Evolutionary conservation across 257 asterid species (phyloP).

Genomic region (Forsythia viridissima): DNA sequence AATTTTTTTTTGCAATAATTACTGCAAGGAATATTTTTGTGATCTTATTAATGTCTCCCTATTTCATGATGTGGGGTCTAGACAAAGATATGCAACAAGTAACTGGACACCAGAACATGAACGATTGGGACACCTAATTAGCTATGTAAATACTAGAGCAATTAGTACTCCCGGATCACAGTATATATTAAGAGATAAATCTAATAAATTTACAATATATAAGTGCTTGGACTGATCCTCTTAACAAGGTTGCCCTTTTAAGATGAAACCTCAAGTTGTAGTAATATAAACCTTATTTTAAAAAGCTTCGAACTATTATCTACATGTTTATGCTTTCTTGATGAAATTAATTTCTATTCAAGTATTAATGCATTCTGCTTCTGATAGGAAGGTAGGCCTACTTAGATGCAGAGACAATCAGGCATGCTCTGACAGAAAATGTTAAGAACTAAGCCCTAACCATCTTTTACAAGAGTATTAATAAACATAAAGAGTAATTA

Average conservation of each 20-base stretch:
- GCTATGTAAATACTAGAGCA: neutral
- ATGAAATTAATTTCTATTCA: neutral
- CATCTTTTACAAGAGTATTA: no score
- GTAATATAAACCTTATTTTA: neutral
- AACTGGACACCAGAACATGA: conserved; percentile 21
- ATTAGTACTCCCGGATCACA: neutral
- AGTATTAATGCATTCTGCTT: neutral
- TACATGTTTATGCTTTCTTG: neutral
- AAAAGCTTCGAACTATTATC: conserved; percentile 6
- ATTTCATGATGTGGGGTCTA: conserved; percentile 17
- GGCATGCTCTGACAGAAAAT: neutral
- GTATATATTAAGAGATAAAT: no score
- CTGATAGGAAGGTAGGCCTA: neutral
- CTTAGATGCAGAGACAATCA: neutral
- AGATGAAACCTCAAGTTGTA: no score
- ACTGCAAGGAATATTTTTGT: conserved; percentile 6
- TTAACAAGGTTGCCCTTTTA: no score
- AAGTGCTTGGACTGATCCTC: no score
- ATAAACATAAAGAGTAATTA: no score
- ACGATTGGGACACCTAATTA: conserved; percentile 17
- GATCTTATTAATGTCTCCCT: conserved; percentile 10
- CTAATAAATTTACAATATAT: no score
- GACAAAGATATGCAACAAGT: conserved; percentile 17
- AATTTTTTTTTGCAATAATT: neutral
- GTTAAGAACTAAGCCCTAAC: neutral